Percentiles rank a stretch among this genome's conserved stretches.
Evolutionary conservation across 163 green algal genomes (phyloP).

Genomic region (Scenedesmus sp.): DNA sequence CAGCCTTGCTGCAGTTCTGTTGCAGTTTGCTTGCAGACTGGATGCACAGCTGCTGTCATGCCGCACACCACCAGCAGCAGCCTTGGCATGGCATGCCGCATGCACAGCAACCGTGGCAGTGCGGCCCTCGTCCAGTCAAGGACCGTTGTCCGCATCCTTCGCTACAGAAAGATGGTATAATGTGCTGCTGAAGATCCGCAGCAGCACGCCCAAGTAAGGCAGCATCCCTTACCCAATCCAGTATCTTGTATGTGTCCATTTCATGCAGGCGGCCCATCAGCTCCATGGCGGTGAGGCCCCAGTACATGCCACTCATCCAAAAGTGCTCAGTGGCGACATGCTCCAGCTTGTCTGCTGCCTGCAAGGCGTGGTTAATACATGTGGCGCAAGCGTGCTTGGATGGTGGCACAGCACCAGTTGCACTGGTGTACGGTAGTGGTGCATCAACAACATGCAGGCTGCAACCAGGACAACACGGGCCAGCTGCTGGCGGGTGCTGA

Average conservation of each 20-base stretch:
- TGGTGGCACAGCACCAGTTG: neutral
- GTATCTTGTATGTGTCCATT: conserved; percentile 79
- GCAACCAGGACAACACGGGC: neutral
- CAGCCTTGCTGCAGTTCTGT: too few species aligned
- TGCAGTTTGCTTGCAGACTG: too few species aligned
- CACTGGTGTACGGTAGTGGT: neutral
- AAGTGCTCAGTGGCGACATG: conserved; percentile 97
- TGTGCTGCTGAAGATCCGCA: neutral
- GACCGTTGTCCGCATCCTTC: too few species aligned
- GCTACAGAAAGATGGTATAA: too few species aligned
- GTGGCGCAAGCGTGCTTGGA: neutral
- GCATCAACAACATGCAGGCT: too few species aligned
- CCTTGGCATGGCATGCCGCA: too few species aligned
- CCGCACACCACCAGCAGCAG: too few species aligned
- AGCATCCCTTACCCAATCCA: conserved; percentile 62
- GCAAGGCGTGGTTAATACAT: conserved; percentile 6
- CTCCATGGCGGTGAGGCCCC: conserved; percentile 93
- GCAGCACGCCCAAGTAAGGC: neutral
- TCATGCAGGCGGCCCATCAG: conserved; percentile 77
- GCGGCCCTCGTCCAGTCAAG: too few species aligned
- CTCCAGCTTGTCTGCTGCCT: conserved; percentile 89
- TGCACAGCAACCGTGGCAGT: too few species aligned
- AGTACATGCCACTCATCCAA: conserved; percentile 98
- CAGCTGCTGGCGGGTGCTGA: neutral
- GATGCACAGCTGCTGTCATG: too few species aligned